Evolutionary conservation across 306 rosid species (phyloP), one percentile per base, ranked within the genome.

Genomic region (Rosa rugosa): DNA sequence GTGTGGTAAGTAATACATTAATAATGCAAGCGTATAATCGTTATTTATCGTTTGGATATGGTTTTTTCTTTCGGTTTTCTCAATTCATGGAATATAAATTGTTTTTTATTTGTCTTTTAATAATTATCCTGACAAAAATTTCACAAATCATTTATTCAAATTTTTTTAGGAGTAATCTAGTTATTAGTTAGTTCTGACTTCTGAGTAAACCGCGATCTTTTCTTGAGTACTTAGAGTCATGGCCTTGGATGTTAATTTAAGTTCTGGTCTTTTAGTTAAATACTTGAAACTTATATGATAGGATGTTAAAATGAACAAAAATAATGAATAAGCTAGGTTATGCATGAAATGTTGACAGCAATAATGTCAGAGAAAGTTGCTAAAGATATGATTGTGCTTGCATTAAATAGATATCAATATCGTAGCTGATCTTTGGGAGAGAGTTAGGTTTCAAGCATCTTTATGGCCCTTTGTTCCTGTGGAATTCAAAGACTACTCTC

Each of bases 1-100:
- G 99, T 87, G 99, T 94, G 85, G 99, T 94, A 85, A 87, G 95
- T 79, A 60, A 75, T 63, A 42, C 73, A 47, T 44, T 8, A 40
- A 70, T 82, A 83, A 65, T 63, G 53, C 38, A 42, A 69, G 75
- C 10, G 11, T 53, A 75, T 77, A n/a, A 17, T 53, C 71, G 62
- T 83, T 73, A 50, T 34, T 66, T 78, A 71, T 11, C 10, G 10
- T 7, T 18, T 70, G 31, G 9, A 45, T 5, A 38, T 17, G n/a
- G 31, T n/a, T 71, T 68, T 11, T 14, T 31, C 49, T 57, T 69
- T 67, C 27, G 34, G 72, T 76, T 66, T 68, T 74, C 57, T 47
- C 41, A 66, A 5, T 40, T 23, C 34, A 44, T 31, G 56, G 73
- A 41, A 31, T 18, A 54, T 11, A 36, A 4, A 5, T 36, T 49